A percentile compares a stretch with the other conserved stretches of the same genome.
Conservation (phyloP, 176 grass and related monocot species). For the Thalia dealbata region DNA sequence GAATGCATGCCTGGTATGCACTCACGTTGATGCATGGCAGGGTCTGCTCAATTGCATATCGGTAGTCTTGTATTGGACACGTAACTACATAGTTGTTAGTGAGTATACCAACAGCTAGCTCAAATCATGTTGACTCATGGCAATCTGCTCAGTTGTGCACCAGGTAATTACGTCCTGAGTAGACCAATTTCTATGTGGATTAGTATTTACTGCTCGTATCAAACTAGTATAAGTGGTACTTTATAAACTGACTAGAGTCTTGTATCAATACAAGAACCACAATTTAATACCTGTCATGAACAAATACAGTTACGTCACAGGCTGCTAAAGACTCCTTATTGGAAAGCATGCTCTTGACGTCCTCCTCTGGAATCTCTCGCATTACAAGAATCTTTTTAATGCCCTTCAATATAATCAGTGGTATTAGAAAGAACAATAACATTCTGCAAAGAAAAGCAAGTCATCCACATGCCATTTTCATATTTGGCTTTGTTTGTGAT, state of each 20-base stretch:
- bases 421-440: not conserved
- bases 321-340: constrained; percentile 75
- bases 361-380: constrained; percentile 78
- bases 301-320: constrained; percentile 77
- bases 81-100: too few relatives aligned
- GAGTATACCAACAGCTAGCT: too few relatives aligned
- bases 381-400: constrained; percentile 73
- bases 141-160: too few relatives aligned
- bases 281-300: constrained; percentile 64
- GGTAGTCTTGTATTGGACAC: too few relatives aligned
- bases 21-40: too few relatives aligned
- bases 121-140: too few relatives aligned
- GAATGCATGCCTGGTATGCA: too few relatives aligned
- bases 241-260: not conserved
- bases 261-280: not conserved
- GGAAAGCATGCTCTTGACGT: constrained; percentile 58
- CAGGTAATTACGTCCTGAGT: too few relatives aligned
- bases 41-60: too few relatives aligned
- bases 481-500: not conserved
- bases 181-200: too few relatives aligned
- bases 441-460: not conserved
- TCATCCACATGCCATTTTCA: not conserved
- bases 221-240: too few relatives aligned
- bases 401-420: constrained; percentile 34
- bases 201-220: too few relatives aligned